A percentile compares a stretch with the other conserved stretches of the same genome.
phyloP scores from a whole-genome alignment of 169 alveolate species.

The Besnoitia besnoiti region DNA sequence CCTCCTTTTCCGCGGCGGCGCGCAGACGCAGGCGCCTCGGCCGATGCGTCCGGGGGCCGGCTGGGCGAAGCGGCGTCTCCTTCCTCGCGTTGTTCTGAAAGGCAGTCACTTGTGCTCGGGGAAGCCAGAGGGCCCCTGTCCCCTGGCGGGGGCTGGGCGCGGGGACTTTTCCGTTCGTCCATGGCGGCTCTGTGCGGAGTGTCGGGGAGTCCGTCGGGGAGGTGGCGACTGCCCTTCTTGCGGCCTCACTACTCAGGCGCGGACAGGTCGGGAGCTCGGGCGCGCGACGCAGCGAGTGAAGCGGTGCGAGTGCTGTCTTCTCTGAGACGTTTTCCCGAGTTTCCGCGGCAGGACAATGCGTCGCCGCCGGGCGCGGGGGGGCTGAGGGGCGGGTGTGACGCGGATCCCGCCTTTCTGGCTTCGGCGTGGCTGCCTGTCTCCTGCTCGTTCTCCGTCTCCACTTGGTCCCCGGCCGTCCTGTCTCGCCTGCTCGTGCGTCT shows the following conservation, averaged over 20 bases:
- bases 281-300: background rate
- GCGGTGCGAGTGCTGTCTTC: background rate
- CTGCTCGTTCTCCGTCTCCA: constrained; percentile 21
- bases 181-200: background rate
- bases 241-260: background rate
- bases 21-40: no score
- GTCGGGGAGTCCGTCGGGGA: background rate
- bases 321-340: background rate
- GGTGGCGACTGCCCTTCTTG: background rate
- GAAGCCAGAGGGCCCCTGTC: no score
- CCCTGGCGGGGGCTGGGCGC: no score
- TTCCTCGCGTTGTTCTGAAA: no score
- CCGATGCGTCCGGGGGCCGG: no score
- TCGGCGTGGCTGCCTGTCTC: background rate
- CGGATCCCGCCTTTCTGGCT: background rate
- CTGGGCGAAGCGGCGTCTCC: no score
- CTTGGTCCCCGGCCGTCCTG: background rate
- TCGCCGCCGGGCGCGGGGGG: no score
- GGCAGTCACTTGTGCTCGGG: no score
- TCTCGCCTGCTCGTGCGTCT: constrained; percentile 24
- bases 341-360: no score
- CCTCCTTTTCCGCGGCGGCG: no score
- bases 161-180: background rate
- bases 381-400: background rate
- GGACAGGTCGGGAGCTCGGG: background rate